Evolutionary conservation across 495 filamentous ascomycete species (phyloP), one percentile per base, ranked within the genome.

Genomic region (Talaromyces stipitatus): DNA sequence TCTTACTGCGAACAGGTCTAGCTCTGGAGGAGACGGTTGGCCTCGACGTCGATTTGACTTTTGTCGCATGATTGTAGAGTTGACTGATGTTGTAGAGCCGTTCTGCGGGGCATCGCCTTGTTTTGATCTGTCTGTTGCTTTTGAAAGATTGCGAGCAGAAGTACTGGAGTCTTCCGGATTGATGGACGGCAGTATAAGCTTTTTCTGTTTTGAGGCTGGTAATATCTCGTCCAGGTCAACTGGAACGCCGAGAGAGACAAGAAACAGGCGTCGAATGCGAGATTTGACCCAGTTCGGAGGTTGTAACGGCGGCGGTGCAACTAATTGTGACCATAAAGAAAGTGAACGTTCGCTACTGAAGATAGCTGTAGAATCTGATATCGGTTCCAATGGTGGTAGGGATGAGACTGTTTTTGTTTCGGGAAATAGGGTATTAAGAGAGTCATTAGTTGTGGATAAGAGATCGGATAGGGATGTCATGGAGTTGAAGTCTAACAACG

Each of bases 251-350:
- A 99, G 81, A 10, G 90, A 95, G 36, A 99, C 94, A 30, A 99
- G 83, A 71, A 99, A 99, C 36, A 97, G 82, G 9, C 94, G 88
- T 54, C 94, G 89, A 65, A 97, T 97, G 52, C 92, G 91, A 50
- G 90, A 96, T 56, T 95, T 90, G 58, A 96, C 91, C 94, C 94
- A 99, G 71, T 99, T 92, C 0, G 95, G 92, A 1, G 94, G 95
- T 67, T 95, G 91, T 26, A 97, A 82, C 2, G 94, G 91, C 1
- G 94, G 94, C 20, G 94, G 92, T 2, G 92, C 92, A 16, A 95
- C 88, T 28, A 99, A 85, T 72, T 99, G 95, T 27, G 91, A 89
- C 94, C 94, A 99, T 33, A 99, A 82, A 4, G 95, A 96, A 60
- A 87, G 82, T 61, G 88, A 92, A 53, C 84, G 80, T 60, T 82